These are phyloP conservation scores for Coemansia sp. DNA, from an alignment of 192 early-diverging fungal species.

Conservation along the genomic window DNA sequence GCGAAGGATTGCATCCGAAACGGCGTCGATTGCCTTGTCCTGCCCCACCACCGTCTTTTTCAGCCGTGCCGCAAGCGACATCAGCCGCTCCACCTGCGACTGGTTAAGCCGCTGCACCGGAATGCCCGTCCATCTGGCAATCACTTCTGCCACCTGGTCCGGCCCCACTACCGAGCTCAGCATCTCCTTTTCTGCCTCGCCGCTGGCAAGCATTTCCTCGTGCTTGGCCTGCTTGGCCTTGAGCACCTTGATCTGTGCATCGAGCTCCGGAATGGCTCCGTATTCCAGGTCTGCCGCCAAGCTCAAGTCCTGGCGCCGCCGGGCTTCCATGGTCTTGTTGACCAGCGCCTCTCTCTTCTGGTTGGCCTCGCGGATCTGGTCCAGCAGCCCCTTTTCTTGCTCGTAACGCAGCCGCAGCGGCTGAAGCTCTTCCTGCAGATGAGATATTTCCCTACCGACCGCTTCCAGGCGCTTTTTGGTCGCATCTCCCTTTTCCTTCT, in stretches of 20 bases:
- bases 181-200: conserved; percentile 55
- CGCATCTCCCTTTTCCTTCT: conserved; percentile 86
- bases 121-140: conserved; percentile 95
- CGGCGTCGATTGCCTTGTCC: conserved; percentile 83
- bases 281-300: conserved; percentile 92
- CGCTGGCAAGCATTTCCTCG: conserved; percentile 58
- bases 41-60: conserved; percentile 90
- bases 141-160: conserved; percentile 92
- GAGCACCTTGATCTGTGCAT: conserved; percentile 71
- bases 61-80: conserved; percentile 74
- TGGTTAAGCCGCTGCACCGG: conserved; percentile 86
- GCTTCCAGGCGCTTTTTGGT: conserved; percentile 75
- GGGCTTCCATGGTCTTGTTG: conserved; percentile 82
- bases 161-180: conserved; percentile 84
- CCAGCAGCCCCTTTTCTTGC: conserved; percentile 79
- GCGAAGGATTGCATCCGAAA: conserved; percentile 86
- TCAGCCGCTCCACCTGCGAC: conserved; percentile 80
- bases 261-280: conserved; percentile 88
- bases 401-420: conserved; percentile 87
- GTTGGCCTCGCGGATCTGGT: conserved; percentile 82
- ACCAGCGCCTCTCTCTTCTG: conserved; percentile 86
- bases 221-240: conserved; percentile 65
- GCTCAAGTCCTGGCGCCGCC: conserved; percentile 76
- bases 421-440: conserved; percentile 79
- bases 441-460: conserved; percentile 79